Evolutionary conservation across 768 basidiomycete genomes (phyloP), one percentile per base, ranked within the genome.

Genomic region (Gautieria morchelliformis): DNA sequence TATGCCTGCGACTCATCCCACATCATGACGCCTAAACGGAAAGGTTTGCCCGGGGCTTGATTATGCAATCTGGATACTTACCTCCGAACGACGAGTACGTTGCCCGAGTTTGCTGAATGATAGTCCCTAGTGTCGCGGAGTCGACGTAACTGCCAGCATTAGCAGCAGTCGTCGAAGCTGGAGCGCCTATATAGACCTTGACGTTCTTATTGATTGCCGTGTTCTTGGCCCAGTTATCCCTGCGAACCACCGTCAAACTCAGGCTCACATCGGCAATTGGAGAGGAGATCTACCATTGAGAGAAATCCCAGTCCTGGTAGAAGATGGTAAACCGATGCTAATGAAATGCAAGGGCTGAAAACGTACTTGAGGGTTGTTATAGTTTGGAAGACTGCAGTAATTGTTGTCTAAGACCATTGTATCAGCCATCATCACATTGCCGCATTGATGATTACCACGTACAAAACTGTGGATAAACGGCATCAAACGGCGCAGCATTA

Each of bases 331-430:
- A 30, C 7, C 14, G 46, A 19, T 7, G 7, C 30, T 12, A 9
- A 40, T 17, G 45, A 58, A 53, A 48, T 20, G 41, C 33, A 56
- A n/a, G 35, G 10, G 5, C 24, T 47, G 17, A 15, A 39, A 35
- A 68, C 79, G 69, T 65, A 82, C 84, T 44, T 77, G 73, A 20
- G 75, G 78, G 48, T 69, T 68, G 60, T 80, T 73, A 63, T 79
- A 82, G 65, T 82, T 69, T 58, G 75, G 73, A 40, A 83, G 66
- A 32, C 75, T 76, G 61, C 83, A 85, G 63, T 71, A 80, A 66
- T 84, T 85, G 67, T 84, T 84, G 60, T 78, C 75, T 75, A 56
- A 11, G 12, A 30, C 8, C 6, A 17, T 27, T 35, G 37, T 20
- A 11, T 17, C 9, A 24, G 27, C 24, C n/a, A 22, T 15, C 6